Percentiles rank a stretch among this genome's conserved stretches.
These are phyloP conservation scores for Rhizopogon roseolus DNA, from an alignment of 768 basidiomycete species.

Conservation along the genomic window DNA sequence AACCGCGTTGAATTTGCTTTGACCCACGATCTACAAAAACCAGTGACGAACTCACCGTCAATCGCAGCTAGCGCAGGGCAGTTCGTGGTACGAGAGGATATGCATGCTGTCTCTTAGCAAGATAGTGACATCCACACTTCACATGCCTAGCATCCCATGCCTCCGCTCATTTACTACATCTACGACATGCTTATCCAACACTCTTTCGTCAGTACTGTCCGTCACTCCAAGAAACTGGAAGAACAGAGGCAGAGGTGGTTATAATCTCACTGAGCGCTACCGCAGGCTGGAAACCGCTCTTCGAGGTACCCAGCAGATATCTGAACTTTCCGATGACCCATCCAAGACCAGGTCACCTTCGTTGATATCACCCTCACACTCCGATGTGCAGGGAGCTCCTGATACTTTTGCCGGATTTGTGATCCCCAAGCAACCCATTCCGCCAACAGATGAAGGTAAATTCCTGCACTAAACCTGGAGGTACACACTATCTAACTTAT, in stretches of 20 bases:
- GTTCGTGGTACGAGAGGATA: neutral
- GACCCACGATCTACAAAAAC: too few species aligned
- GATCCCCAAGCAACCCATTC: constrained; percentile 57
- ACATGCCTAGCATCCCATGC: neutral
- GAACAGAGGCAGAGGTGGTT: constrained; percentile 34
- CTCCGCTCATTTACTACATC: constrained; percentile 5
- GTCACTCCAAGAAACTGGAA: neutral
- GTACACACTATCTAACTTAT: neutral
- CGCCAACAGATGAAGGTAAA: constrained; percentile 66
- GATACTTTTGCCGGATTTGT: constrained; percentile 20
- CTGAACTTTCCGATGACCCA: constrained; percentile 13
- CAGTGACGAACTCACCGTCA: too few species aligned
- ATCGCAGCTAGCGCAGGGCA: neutral
- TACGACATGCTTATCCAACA: neutral
- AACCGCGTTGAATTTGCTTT: too few species aligned
- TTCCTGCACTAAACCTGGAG: neutral
- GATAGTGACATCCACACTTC: constrained; percentile 3
- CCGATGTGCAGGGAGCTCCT: neutral
- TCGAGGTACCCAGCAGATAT: constrained; percentile 30
- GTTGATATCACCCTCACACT: neutral
- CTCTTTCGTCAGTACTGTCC: neutral
- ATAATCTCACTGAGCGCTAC: constrained; percentile 57
- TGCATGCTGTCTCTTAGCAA: constrained; percentile 15
- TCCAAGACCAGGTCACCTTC: neutral
- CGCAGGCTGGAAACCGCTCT: constrained; percentile 50